Evolutionary conservation across 495 filamentous ascomycete genomes (phyloP), one percentile per base, ranked within the genome.

Genomic region (Parathielavia hyrcaniae): DNA sequence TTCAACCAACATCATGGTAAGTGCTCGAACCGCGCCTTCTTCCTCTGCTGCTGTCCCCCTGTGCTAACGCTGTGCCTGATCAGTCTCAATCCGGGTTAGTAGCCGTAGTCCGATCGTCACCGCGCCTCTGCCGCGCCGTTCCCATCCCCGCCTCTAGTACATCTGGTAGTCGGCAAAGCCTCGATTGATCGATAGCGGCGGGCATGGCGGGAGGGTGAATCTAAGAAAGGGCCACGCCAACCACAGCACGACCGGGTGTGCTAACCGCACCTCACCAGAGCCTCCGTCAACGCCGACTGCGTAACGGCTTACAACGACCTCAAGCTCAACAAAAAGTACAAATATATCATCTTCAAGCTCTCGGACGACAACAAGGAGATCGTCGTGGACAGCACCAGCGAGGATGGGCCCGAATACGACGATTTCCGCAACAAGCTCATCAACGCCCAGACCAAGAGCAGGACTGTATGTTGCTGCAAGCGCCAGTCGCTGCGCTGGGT

Each of bases 291-390:
- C 58, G 80, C 83, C 65, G 88, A 96, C 38, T 96, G 91, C 83
- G 78, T 95, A 74, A 71, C 72, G 51, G 76, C 78, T 60, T 97
- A 89, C 84, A 91, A 96, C 71, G 84, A 96, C 54, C 86, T 98
- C 60, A 95, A 95, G 81, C 82, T 91, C 64, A 83, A 79, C 77
- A 90, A 91, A 73, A 85, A 85, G 74, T 77, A 83, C 79, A 96
- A 95, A 78, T 98, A 83, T 79, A 86, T 98, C 78, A 88, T 98
- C 84, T 97, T 85, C 87, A 96, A 96, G 81, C 86, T 98, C 68
- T 82, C 87, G 62, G 90, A 95, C 75, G 83, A 96, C 82, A 88
- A 88, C 84, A 93, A 88, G 75, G 72, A 86, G 66, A 91, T 97
- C 69, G 87, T 87, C 45, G 82, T 97, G 65, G 88, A 95, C 63